Conservation (phyloP, 2,329 filamentous ascomycete species). For the Cercospora sp. region DNA sequence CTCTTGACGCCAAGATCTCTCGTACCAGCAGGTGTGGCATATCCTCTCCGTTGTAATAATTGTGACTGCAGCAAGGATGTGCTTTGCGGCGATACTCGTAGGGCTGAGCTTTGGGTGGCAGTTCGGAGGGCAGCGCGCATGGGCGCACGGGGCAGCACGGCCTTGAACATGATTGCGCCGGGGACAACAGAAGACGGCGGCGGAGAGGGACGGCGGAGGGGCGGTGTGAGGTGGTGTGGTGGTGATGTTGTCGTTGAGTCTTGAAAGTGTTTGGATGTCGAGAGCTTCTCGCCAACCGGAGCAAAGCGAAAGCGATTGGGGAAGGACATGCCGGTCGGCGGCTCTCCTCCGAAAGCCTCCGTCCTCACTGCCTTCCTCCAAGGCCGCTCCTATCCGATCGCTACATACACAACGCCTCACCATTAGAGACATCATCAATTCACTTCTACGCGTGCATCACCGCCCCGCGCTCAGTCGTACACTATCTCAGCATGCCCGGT, state of each 20-base stretch:
- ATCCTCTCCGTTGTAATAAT: slow-evolving; percentile 58
- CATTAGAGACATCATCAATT: not conserved
- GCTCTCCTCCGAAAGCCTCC: slow-evolving; percentile 1
- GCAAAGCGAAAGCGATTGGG: not conserved
- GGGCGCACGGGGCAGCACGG: slow-evolving; percentile 28
- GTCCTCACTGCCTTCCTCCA: not conserved
- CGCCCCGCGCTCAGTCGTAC: not conserved
- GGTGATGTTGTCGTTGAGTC: slow-evolving; percentile 7
- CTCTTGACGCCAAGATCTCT: slow-evolving; percentile 10
- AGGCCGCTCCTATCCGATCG: slow-evolving; percentile 1
- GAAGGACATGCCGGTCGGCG: slow-evolving; percentile 1
- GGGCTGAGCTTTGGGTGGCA: slow-evolving; percentile 25
- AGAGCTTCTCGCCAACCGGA: slow-evolving; percentile 4
- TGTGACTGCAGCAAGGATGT: slow-evolving; percentile 52
- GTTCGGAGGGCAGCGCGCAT: slow-evolving; percentile 30
- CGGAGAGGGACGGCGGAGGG: not conserved
- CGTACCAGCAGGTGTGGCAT: slow-evolving; percentile 56
- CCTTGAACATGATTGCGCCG: slow-evolving; percentile 32
- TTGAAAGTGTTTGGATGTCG: slow-evolving; percentile 2
- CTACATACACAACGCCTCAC: not conserved
- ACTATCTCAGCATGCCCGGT: not conserved
- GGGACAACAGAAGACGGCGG: not conserved
- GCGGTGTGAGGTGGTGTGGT: not conserved
- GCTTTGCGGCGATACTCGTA: slow-evolving; percentile 35
- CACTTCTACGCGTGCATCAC: not conserved